Evolutionary conservation across 345 rosid species (phyloP).

Genomic region (Gossypium herbaceum): DNA sequence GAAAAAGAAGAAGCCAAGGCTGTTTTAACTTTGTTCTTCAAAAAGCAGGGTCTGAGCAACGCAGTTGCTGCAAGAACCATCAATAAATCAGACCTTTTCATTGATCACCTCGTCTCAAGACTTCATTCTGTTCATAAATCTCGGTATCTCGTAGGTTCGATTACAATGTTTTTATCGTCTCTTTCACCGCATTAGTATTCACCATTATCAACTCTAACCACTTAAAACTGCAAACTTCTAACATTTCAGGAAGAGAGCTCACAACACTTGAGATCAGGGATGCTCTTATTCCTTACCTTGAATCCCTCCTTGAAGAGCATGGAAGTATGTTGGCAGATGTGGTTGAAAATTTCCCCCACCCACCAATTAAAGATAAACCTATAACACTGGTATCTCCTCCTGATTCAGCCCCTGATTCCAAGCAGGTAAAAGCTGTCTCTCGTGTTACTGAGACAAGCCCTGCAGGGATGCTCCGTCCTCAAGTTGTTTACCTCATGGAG

Average conservation of each 20-base stretch:
- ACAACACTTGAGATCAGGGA: constrained; percentile 87
- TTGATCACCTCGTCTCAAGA: constrained; percentile 75
- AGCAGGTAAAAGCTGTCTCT: constrained; percentile 58
- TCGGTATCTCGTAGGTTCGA: constrained; percentile 93
- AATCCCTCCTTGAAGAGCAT: constrained; percentile 57
- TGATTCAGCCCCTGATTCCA: constrained; percentile 33
- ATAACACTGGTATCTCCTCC: constrained; percentile 28
- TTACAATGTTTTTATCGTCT: constrained; percentile 21
- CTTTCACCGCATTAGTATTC: constrained; percentile 4
- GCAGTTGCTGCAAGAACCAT: constrained; percentile 57
- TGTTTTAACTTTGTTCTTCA: constrained; percentile 71
- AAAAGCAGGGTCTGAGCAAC: constrained; percentile 76
- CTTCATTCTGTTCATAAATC: constrained; percentile 79
- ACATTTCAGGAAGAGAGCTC: constrained; percentile 74
- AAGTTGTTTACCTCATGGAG: constrained; percentile 64
- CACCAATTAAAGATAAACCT: constrained; percentile 42
- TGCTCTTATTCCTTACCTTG: constrained; percentile 74
- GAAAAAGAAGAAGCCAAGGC: constrained; percentile 97
- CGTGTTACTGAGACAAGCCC: constrained; percentile 56
- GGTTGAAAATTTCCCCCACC: constrained; percentile 66
- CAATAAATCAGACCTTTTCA: constrained; percentile 67
- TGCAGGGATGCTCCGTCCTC: constrained; percentile 66
- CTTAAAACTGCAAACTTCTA: neutral
- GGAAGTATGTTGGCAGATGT: constrained; percentile 55
- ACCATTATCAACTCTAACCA: neutral